Conservation (phyloP, 1,284 basidiomycete species). For the Singerocomus rubriflavus region DNA sequence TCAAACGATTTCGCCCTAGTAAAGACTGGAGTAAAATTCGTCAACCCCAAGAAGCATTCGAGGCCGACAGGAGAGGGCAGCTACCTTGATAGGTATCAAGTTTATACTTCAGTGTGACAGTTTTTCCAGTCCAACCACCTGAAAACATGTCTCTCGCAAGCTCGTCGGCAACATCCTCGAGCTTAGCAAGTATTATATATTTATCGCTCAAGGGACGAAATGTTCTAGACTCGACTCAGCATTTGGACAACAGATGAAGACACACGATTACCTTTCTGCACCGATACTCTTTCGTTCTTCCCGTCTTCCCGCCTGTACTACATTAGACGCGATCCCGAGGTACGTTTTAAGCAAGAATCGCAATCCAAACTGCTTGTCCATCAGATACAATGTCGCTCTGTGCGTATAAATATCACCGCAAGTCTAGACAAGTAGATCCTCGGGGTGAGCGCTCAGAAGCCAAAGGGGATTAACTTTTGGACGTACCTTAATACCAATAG, state of each 20-base stretch:
- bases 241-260: not conserved
- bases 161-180: constrained; percentile 77
- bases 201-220: constrained; percentile 67
- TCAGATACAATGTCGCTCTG: constrained; percentile 67
- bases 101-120: constrained; percentile 79
- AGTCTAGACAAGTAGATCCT: constrained; percentile 44
- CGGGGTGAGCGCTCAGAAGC: constrained; percentile 1
- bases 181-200: constrained; percentile 66
- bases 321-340: constrained; percentile 83
- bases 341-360: constrained; percentile 71
- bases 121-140: constrained; percentile 71
- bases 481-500: constrained; percentile 77
- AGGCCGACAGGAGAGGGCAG: constrained; percentile 24
- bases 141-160: constrained; percentile 75
- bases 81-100: constrained; percentile 78
- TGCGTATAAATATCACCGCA: constrained; percentile 84
- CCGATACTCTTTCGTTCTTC: constrained; percentile 90
- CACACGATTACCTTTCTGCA: constrained; percentile 64
- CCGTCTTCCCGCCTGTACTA: constrained; percentile 69
- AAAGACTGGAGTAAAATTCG: constrained; percentile 49
- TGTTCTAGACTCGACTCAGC: constrained; percentile 49
- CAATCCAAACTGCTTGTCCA: constrained; percentile 85
- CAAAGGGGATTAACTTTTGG: not conserved
- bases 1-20: constrained; percentile 79
- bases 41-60: constrained; percentile 3